Percentiles rank a stretch among this genome's conserved stretches.
Conservation (phyloP, 148 eudicot genomes). For the Amaranthus cruentus region DNA sequence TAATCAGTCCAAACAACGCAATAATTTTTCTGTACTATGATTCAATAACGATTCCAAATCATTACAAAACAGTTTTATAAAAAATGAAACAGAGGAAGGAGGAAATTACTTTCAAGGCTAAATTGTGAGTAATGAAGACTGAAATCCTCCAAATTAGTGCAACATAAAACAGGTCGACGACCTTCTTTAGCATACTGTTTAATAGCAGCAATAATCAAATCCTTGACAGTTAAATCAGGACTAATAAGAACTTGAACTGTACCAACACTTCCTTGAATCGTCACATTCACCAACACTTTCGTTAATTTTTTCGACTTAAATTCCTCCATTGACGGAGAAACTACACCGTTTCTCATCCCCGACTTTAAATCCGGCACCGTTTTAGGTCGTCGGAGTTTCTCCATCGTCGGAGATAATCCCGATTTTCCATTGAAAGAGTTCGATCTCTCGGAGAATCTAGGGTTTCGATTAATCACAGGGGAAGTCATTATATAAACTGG, state of each 20-base stretch:
- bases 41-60: too few species aligned
- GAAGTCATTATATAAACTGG: conserved; percentile 35
- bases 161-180: conserved; percentile 43
- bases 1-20: not conserved
- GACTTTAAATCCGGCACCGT: conserved; percentile 59
- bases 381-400: conserved; percentile 43
- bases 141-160: conserved; percentile 27
- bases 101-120: conserved; percentile 62
- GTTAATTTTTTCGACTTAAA: conserved; percentile 30
- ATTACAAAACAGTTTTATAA: not conserved
- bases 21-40: not conserved
- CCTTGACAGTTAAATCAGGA: conserved; percentile 53
- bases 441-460: conserved; percentile 33
- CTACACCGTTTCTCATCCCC: not conserved
- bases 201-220: conserved; percentile 48
- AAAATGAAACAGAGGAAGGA: not conserved
- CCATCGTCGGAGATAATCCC: not conserved
- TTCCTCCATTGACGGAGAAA: not conserved
- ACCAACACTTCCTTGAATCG: conserved; percentile 62
- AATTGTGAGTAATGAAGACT: conserved; percentile 82
- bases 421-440: conserved; percentile 49
- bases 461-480: conserved; percentile 31
- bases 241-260: conserved; percentile 57
- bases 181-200: conserved; percentile 60
- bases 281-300: conserved; percentile 65